phyloP scores from a whole-genome alignment of 225 moss, liverwort and hornwort genomes.

The Polytrichum formosum region DNA sequence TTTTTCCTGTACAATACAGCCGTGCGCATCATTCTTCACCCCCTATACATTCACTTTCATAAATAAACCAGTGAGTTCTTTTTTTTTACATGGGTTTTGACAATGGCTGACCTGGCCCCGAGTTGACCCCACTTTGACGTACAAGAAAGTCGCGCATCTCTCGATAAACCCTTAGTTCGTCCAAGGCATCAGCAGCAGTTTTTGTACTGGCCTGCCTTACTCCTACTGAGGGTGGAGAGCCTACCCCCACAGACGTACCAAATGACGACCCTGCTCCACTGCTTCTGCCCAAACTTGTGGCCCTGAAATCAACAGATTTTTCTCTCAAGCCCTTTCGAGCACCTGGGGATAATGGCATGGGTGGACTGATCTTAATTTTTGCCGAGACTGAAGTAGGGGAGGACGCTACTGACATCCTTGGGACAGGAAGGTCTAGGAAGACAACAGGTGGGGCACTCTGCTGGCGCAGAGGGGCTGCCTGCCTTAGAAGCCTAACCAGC shows the following conservation, averaged over 20 bases:
- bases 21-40: constrained; percentile 14
- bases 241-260: constrained; percentile 33
- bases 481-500: constrained; percentile 72
- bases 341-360: constrained; percentile 34
- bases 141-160: constrained; percentile 95
- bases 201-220: constrained; percentile 56
- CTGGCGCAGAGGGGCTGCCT: constrained; percentile 78
- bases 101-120: constrained; percentile 28
- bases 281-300: constrained; percentile 30
- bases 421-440: constrained; percentile 28
- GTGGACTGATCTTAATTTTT: constrained; percentile 58
- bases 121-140: constrained; percentile 76
- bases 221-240: constrained; percentile 61
- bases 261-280: constrained; percentile 43
- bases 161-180: constrained; percentile 73
- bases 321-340: constrained; percentile 17
- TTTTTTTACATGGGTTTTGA: constrained; percentile 37
- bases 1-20: constrained; percentile 48
- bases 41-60: constrained; percentile 18
- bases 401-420: constrained; percentile 38
- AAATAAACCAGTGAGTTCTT: background rate
- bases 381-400: constrained; percentile 47
- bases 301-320: constrained; percentile 19
- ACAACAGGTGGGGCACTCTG: constrained; percentile 44
- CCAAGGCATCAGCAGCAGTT: constrained; percentile 71